Percentiles rank a stretch among this genome's conserved stretches.
phyloP scores from a whole-genome alignment of 2,329 filamentous ascomycete species.

The Aspergillus nomiae region DNA sequence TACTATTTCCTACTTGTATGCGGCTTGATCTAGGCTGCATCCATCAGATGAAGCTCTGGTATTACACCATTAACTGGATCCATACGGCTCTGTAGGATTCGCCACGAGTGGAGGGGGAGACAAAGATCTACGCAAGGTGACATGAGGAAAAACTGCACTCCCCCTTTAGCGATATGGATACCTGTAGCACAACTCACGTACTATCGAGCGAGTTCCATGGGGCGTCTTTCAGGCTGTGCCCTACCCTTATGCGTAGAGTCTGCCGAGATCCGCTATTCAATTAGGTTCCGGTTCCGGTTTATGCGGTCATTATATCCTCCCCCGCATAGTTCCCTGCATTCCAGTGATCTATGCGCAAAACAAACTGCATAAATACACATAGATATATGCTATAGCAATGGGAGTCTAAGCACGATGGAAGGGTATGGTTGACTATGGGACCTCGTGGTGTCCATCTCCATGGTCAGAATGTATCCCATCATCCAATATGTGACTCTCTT shows the following conservation, averaged over 20 bases:
- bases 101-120: fast-evolving
- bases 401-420: fast-evolving
- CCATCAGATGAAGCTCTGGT: no score
- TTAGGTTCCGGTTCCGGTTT: background rate
- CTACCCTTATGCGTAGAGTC: background rate
- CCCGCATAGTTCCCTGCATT: background rate
- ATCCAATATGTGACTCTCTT: background rate
- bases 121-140: no score
- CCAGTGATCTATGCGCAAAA: fast-evolving
- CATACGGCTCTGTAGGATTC: no score
- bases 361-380: background rate
- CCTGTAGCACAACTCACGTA: no score
- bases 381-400: background rate
- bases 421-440: background rate
- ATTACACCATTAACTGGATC: no score
- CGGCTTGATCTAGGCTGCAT: no score
- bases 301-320: background rate
- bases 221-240: no score
- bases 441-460: background rate
- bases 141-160: no score
- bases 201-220: no score
- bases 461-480: background rate
- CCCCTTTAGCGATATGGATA: no score
- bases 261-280: background rate
- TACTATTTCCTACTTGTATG: no score